Evolutionary conservation across 1,284 basidiomycete genomes (phyloP).

Genomic region (Ganoderma resinaceum): DNA sequence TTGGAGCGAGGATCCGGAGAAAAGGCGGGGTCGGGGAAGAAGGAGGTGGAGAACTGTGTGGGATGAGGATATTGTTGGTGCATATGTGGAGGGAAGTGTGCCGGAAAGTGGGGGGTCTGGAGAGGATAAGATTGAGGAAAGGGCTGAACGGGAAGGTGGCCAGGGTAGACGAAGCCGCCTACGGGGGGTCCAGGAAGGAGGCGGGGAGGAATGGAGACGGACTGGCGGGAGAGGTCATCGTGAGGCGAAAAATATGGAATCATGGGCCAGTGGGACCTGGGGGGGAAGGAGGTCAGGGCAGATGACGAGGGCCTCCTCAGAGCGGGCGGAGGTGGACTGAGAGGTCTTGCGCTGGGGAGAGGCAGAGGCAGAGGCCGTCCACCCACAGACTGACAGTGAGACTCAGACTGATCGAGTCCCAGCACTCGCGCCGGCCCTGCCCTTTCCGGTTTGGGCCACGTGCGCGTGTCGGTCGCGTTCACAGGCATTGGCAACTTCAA

Average conservation of each 20-base stretch:
- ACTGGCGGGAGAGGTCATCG: constrained; percentile 14
- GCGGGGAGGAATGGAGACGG: constrained; percentile 15
- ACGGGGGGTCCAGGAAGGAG: constrained; percentile 19
- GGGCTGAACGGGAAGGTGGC: constrained; percentile 20
- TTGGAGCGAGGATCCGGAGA: constrained; percentile 43
- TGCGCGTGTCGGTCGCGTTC: constrained; percentile 22
- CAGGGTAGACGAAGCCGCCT: constrained; percentile 16
- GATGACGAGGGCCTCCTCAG: not conserved
- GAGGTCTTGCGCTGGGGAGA: too few relatives aligned
- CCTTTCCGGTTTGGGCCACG: constrained; percentile 14
- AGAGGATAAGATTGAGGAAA: constrained; percentile 26
- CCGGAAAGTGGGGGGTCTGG: constrained; percentile 16
- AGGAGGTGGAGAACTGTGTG: constrained; percentile 22
- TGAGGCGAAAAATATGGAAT: constrained; percentile 21
- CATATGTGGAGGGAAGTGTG: constrained; percentile 27
- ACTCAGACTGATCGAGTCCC: not conserved
- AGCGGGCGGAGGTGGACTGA: not conserved
- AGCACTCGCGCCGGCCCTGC: constrained; percentile 8
- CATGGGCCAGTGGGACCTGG: constrained; percentile 19
- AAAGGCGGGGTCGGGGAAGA: constrained; percentile 46
- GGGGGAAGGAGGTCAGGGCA: constrained; percentile 5
- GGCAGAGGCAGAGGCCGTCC: too few relatives aligned
- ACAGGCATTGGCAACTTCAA: not conserved
- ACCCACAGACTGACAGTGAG: too few relatives aligned
- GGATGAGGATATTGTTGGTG: constrained; percentile 23